Base-by-base conservation (phyloP, 768 basidiomycete genomes). In the Dioszegia hungarica region DNA sequence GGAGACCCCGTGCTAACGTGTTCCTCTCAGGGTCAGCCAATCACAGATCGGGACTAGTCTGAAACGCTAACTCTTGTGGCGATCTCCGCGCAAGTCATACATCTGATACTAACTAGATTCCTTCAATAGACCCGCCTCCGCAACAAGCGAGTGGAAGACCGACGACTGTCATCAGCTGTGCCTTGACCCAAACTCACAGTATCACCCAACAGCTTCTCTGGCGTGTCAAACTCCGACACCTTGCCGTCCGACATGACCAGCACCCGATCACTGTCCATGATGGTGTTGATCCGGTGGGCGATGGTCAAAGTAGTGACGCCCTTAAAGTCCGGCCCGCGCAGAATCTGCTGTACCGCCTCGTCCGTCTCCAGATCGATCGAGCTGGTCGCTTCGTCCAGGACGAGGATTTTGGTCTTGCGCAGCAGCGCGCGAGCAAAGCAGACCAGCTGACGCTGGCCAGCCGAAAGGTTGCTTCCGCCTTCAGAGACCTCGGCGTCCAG, bases 341-440 rank as follows among this genome's bases (percentile, higher is more conserved):
- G 87, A 60, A 91, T 90, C 11, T 85, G 84, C 78, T 95, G 91
- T 61, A 93, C 88, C 27, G 87, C 87, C 56, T 82, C 82, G 71
- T 94, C 91, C 9, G 90, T 93, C 69, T 93, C 89, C 31, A 92
- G 78, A 74, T 93, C 91, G 47, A 93, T 89, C 19, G 90, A 89
- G 34, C 86, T 89, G 5, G 90, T 93, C 2, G 90, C 74, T 83
- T 97, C 93, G 69, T 95, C 93, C n/a, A 97, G 79, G 0, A 95
- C 89, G 5, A 97, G 79, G 34, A 95, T 86, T 75, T 86, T 92
- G 17, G 88, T 84, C 79, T 89, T 87, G 53, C 87, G 81, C 55
- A 94, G 76, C 37, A 93, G 73, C 0, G 91, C 91, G 49, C 91
- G 78, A 1, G 92, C 88, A 68, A 95, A 91, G 73, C 90, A 95